Evolutionary conservation across 495 filamentous ascomycete species (phyloP).

Genomic region (Amniculicola lignicola): DNA sequence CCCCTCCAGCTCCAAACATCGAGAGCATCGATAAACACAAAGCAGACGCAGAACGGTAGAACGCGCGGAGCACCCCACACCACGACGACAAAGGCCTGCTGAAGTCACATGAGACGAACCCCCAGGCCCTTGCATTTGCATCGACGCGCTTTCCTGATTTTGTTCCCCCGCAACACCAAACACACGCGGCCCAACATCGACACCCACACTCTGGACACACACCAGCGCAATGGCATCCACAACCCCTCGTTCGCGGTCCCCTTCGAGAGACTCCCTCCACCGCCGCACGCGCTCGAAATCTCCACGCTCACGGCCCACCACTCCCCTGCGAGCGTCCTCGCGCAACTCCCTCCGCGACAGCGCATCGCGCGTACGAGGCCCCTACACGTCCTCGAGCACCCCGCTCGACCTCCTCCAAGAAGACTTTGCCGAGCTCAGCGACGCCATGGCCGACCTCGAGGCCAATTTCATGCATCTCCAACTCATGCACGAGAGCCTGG

Average conservation of each 20-base stretch:
- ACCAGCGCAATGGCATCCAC: constrained; percentile 27
- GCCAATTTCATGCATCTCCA: constrained; percentile 97
- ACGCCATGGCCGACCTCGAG: constrained; percentile 92
- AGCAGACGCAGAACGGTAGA: no score
- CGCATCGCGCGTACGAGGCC: constrained; percentile 38
- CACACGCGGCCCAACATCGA: not conserved
- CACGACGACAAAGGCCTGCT: no score
- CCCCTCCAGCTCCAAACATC: no score
- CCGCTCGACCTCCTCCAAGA: constrained; percentile 82
- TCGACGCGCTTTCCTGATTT: no score
- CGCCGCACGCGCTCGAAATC: constrained; percentile 49
- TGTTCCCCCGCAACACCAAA: not conserved
- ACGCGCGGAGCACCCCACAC: no score
- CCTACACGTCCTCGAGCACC: constrained; percentile 56
- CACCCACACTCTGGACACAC: not conserved
- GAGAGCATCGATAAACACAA: no score
- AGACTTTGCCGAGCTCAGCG: constrained; percentile 87
- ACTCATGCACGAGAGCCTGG: constrained; percentile 92
- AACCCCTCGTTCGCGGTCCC: constrained; percentile 24
- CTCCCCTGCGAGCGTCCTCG: constrained; percentile 86
- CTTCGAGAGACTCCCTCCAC: no score
- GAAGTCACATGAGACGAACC: no score
- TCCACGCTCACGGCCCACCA: constrained; percentile 75
- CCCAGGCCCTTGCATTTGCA: no score
- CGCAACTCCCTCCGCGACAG: constrained; percentile 78